Conservation (phyloP, 1,284 basidiomycete genomes). For the Phellopilus nigrolimitatus region DNA sequence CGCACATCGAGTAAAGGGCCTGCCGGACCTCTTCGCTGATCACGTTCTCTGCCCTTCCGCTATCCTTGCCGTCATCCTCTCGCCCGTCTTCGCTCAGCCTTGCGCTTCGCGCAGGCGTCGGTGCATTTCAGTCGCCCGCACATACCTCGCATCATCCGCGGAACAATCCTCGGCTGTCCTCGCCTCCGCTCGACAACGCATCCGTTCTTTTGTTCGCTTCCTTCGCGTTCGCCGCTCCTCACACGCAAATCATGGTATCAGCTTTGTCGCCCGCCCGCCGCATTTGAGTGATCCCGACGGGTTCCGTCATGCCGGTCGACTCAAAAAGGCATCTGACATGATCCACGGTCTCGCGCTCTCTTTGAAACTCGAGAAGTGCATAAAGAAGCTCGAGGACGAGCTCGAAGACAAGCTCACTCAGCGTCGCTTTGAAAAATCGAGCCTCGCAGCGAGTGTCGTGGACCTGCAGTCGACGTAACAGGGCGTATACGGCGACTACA, state of each 20-base stretch:
- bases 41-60: no score
- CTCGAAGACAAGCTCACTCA: no score
- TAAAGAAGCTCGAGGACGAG: slow-evolving; percentile 40
- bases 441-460: slow-evolving; percentile 37
- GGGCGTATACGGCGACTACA: slow-evolving; percentile 21
- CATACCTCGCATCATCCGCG: no score
- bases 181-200: no score
- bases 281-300: slow-evolving; percentile 57
- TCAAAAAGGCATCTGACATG: slow-evolving; percentile 90
- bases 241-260: slow-evolving; percentile 78
- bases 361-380: slow-evolving; percentile 69
- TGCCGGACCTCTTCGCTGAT: no score
- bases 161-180: no score
- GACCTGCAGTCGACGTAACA: slow-evolving; percentile 25
- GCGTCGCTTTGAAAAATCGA: slow-evolving; percentile 14
- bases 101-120: no score
- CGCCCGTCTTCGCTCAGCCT: no score
- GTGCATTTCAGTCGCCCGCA: no score
- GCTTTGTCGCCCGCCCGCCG: slow-evolving; percentile 77
- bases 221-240: slow-evolving; percentile 69
- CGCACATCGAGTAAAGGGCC: no score
- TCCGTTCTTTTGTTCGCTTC: no score
- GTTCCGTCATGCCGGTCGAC: slow-evolving; percentile 79
- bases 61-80: no score
- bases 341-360: slow-evolving; percentile 77